Evolutionary conservation across 345 rosid genomes (phyloP), one percentile per base, ranked within the genome.

Genomic region (Gossypium rotundifolium): DNA sequence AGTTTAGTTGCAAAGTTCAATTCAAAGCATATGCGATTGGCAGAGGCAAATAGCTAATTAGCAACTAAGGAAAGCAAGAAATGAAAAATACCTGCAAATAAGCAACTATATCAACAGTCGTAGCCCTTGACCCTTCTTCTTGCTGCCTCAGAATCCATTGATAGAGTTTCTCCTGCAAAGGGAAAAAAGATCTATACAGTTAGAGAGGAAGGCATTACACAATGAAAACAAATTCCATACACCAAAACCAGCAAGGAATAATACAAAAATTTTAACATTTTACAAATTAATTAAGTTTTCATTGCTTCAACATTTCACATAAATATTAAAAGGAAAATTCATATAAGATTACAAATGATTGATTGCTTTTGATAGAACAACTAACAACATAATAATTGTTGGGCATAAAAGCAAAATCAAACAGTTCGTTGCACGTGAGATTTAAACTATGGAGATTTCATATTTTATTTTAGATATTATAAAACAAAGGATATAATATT

Each of bases 71-170:
- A 22, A 23, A 58, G 62, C 63, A 59, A 59, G 38, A 59, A 12
- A 25, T 23, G 8, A 59, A 59, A 59, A 7, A 12, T 23, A 59
- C 63, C 63, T 59, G 63, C 63, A 59, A 59, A 59, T 59, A 59
- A 59, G 63, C 63, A 59, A 59, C 63, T 23, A 59, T 80, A 70
- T 89, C 97, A 42, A 73, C 73, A 4, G 91, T 88, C 20, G 91
- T 60, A 60, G 82, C 84, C 83, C 90, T 87, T 25, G 85, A 80
- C 73, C 94, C 97, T 76, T 86, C 91, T 80, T 88, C 94, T 82
- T 88, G 85, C 75, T 89, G 87, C 78, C 93, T 86, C 83, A 88
- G 72, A 71, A 91, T 85, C 97, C 97, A 91, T 33, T 91, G 94
- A 78, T 83, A 86, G 44, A 91, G 84, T 75, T 91, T 91, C 78